phyloP scores from a whole-genome alignment of 2,329 filamentous ascomycete species.

The Pestalotiopsis sp. region DNA sequence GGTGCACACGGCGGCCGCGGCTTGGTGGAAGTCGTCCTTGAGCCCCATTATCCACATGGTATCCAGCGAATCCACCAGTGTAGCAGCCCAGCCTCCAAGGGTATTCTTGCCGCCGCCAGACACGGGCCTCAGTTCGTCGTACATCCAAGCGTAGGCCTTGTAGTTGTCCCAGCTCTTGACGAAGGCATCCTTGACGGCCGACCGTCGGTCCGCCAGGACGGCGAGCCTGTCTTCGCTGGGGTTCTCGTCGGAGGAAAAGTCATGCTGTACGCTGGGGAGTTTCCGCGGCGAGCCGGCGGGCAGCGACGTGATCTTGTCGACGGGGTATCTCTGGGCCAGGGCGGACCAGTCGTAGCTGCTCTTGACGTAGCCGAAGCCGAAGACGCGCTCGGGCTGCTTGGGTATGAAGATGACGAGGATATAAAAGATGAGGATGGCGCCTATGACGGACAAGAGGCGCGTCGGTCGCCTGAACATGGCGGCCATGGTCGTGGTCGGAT shows the following conservation, averaged over 20 bases:
- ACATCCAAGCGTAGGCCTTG: constrained; percentile 51
- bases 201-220: constrained; percentile 28
- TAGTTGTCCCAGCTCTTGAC: constrained; percentile 52
- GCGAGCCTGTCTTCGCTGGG: constrained; percentile 22
- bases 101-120: constrained; percentile 46
- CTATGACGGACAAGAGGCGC: constrained; percentile 11
- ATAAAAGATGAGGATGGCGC: constrained; percentile 13
- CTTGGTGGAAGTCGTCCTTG: constrained; percentile 55
- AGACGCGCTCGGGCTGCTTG: constrained; percentile 7
- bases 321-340: constrained; percentile 11
- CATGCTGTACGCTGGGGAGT: constrained; percentile 37
- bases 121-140: constrained; percentile 53
- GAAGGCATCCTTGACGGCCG: constrained; percentile 43
- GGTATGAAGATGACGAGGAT: constrained; percentile 15
- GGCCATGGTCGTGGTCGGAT: constrained; percentile 6
- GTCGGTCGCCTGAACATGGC: constrained; percentile 12
- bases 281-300: constrained; percentile 7
- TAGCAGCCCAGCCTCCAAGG: constrained; percentile 60
- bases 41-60: constrained; percentile 65
- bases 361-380: constrained; percentile 12
- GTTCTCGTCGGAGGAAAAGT: constrained; percentile 8
- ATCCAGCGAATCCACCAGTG: constrained; percentile 61
- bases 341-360: constrained; percentile 17
- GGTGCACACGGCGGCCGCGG: constrained; percentile 48
- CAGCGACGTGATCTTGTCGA: constrained; percentile 8